Conservation (phyloP, 148 eudicot genomes). For the Camellia lanceoleosa region DNA sequence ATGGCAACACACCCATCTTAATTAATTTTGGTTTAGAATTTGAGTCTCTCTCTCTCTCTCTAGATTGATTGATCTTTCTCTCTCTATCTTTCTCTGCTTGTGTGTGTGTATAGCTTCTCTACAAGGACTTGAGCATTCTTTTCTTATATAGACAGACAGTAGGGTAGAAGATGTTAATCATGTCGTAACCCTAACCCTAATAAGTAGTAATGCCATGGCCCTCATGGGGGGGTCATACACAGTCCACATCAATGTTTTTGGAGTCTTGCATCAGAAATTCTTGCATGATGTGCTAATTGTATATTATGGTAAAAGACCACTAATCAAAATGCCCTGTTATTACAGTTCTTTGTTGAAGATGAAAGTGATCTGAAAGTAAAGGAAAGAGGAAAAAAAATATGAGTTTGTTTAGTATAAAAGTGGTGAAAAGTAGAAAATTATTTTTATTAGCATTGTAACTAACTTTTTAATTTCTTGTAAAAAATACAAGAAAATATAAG, state of each 20-base stretch:
- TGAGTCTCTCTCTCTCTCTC: neutral
- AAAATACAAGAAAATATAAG: no score
- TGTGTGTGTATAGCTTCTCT: neutral
- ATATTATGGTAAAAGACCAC: neutral
- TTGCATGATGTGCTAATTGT: neutral
- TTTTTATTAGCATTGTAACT: no score
- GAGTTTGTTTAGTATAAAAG: no score
- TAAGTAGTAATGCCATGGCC: neutral
- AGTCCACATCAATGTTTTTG: neutral
- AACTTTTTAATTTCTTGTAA: no score
- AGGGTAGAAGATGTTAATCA: neutral
- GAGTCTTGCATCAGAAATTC: neutral
- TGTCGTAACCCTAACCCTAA: neutral
- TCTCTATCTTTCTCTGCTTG: neutral
- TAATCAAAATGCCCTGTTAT: neutral
- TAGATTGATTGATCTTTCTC: neutral
- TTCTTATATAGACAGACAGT: conserved; percentile 3
- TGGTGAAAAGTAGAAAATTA: no score
- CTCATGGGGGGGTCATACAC: neutral
- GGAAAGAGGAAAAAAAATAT: no score
- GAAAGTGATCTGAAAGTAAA: no score
- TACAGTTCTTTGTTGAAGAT: no score
- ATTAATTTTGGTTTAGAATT: neutral
- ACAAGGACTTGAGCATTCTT: neutral
- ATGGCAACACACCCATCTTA: neutral